Evolutionary conservation across 306 rosid species (phyloP), one percentile per base, ranked within the genome.

Genomic region (Quercus glauca): DNA sequence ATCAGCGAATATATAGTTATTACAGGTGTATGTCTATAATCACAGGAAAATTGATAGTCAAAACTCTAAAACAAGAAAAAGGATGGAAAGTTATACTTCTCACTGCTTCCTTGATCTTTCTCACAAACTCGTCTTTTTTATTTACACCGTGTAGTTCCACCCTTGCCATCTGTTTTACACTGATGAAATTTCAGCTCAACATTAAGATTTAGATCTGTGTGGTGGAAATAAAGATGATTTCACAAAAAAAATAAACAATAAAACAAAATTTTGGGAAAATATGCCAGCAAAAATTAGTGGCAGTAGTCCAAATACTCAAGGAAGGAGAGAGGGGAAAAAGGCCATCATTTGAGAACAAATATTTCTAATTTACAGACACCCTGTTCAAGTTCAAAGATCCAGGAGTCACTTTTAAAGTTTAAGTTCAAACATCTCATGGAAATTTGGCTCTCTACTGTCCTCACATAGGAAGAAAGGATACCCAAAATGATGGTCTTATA

Each of bases 71-170:
- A 65, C 37, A 18, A 19, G 65, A 71, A 82, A 74, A 49, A 53
- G 76, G 49, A 60, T 26, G 55, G 78, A 71, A 67, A 71, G 69
- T 72, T 83, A 75, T 91, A 94, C 97, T 86, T 86, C 72, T 83
- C 71, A 35, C 94, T 53, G 93, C 91, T 80, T 82, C 93, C 82
- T 83, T 75, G 72, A 92, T 76, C 87, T 74, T 87, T 86, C 85
- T 82, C 61, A 85, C 78, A 75, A 90, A 90, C 73, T 89, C 93
- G 4, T 86, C 90, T 84, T 84, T 92, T 60, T 79, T 67, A 69
- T 80, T 84, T 65, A 92, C 83, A 37, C 90, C 96, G 55, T 83
- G 89, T 41, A 92, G 88, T 69, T 83, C 76, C 78, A 92, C 90
- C 82, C 78, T 90, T 75, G 67, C 75, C 93, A 92, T 88, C 98